phyloP scores from a whole-genome alignment of 805 yeast species.

The Yamadazyma paraphyllophila region DNA sequence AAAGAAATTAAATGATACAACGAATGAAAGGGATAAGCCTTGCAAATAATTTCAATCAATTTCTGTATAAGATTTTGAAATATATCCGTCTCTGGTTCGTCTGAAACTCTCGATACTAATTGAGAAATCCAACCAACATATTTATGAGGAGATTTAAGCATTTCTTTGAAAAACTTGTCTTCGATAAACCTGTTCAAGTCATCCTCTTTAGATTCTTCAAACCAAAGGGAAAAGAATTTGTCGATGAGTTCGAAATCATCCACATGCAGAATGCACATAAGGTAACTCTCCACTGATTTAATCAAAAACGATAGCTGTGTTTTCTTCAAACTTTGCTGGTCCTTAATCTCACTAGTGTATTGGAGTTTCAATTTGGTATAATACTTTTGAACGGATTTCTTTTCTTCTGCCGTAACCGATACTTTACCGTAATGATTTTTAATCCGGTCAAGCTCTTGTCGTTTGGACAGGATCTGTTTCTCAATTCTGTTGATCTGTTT shows the following conservation, averaged over 20 bases:
- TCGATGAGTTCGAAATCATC: constrained; percentile 60
- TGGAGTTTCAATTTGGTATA: constrained; percentile 49
- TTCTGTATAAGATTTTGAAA: constrained; percentile 58
- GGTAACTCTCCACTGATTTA: constrained; percentile 58
- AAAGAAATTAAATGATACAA: constrained; percentile 62
- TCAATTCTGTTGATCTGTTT: constrained; percentile 44
- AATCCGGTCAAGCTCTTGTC: constrained; percentile 49
- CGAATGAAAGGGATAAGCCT: constrained; percentile 70
- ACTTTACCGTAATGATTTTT: constrained; percentile 41
- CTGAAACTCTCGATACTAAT: constrained; percentile 64
- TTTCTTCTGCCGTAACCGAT: constrained; percentile 43
- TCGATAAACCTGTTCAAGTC: constrained; percentile 35
- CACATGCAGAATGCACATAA: constrained; percentile 48
- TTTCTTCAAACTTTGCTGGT: constrained; percentile 36
- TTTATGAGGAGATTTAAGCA: constrained; percentile 34
- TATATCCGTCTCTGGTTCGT: constrained; percentile 35
- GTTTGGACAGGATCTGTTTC: constrained; percentile 40
- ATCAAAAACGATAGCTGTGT: constrained; percentile 44
- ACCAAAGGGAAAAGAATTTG: constrained; percentile 81
- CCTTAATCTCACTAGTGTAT: constrained; percentile 47
- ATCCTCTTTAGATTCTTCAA: constrained; percentile 52
- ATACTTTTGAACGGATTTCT: constrained; percentile 52
- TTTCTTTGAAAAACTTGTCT: not conserved
- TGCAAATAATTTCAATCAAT: constrained; percentile 47
- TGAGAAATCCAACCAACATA: constrained; percentile 83